phyloP scores from a whole-genome alignment of 768 basidiomycete genomes.

The Amanita thiersii region DNA sequence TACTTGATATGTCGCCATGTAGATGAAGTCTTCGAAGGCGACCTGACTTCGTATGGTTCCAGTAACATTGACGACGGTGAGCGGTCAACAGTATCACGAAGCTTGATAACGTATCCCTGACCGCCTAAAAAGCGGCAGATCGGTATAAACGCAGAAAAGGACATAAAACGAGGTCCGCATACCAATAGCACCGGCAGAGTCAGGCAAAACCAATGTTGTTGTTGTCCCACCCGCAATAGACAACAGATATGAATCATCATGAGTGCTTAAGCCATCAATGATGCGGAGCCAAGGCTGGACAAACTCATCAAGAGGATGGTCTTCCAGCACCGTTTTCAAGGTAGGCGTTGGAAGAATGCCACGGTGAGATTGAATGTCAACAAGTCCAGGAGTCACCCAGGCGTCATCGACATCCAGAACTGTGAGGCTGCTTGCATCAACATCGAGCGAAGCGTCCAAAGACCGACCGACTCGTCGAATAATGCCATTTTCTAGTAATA shows the following conservation, averaged over 20 bases:
- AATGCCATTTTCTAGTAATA: constrained; percentile 64
- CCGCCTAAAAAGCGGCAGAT: constrained; percentile 40
- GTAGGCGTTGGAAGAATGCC: constrained; percentile 44
- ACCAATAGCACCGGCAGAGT: constrained; percentile 62
- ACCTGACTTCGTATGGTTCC: constrained; percentile 54
- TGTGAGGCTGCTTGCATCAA: constrained; percentile 28
- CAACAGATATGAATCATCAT: constrained; percentile 62
- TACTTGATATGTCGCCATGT: constrained; percentile 78
- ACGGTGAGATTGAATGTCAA: constrained; percentile 64
- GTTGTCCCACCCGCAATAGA: constrained; percentile 79
- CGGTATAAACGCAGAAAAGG: neutral
- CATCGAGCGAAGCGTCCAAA: constrained; percentile 16
- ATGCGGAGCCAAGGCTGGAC: constrained; percentile 59
- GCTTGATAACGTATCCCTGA: constrained; percentile 73
- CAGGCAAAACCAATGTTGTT: constrained; percentile 68
- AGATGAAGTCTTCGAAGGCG: constrained; percentile 36
- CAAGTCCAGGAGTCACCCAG: constrained; percentile 76
- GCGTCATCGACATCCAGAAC: constrained; percentile 57
- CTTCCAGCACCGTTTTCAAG: constrained; percentile 46
- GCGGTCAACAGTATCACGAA: constrained; percentile 62
- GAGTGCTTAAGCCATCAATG: constrained; percentile 75
- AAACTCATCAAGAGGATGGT: constrained; percentile 42
- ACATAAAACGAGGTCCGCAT: constrained; percentile 5
- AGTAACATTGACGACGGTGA: constrained; percentile 69
- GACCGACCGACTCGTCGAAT: constrained; percentile 53